Evolutionary conservation across 1,284 basidiomycete genomes (phyloP).

Genomic region (Ganoderma boninense): DNA sequence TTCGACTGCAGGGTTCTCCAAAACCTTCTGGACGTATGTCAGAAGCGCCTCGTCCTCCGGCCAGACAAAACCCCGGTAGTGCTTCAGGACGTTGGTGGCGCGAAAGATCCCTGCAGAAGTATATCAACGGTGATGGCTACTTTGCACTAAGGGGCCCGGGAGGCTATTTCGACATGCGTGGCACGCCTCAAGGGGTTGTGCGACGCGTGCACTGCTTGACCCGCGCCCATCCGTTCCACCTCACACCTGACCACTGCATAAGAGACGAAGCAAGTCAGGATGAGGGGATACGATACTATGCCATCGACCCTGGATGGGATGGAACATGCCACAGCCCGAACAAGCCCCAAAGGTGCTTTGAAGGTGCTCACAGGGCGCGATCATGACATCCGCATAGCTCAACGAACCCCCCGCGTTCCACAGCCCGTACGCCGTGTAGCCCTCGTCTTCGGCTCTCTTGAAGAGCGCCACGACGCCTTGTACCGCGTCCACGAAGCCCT

Average conservation of each 20-base stretch:
- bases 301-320: neutral
- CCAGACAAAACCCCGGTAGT: conserved; percentile 74
- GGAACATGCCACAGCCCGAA: too few relatives aligned
- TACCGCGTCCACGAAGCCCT: conserved; percentile 66
- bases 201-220: too few relatives aligned
- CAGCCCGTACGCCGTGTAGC: conserved; percentile 54
- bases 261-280: neutral
- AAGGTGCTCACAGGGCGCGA: conserved; percentile 70
- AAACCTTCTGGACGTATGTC: conserved; percentile 62
- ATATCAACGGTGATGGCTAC: neutral
- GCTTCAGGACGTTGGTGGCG: conserved; percentile 68
- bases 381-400: conserved; percentile 75
- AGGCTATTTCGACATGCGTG: neutral
- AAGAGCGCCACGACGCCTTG: conserved; percentile 64
- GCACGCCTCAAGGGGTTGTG: neutral
- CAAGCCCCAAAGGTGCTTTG: neutral
- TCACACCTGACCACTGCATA: neutral
- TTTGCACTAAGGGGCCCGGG: neutral
- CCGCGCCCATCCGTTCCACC: neutral
- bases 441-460: conserved; percentile 62
- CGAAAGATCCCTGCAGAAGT: conserved; percentile 66
- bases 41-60: conserved; percentile 57
- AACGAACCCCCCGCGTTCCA: conserved; percentile 67
- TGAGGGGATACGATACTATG: neutral
- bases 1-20: conserved; percentile 71